Base-by-base conservation (phyloP, 73 alveolate species). In the Paramecium sexaurelia region DNA sequence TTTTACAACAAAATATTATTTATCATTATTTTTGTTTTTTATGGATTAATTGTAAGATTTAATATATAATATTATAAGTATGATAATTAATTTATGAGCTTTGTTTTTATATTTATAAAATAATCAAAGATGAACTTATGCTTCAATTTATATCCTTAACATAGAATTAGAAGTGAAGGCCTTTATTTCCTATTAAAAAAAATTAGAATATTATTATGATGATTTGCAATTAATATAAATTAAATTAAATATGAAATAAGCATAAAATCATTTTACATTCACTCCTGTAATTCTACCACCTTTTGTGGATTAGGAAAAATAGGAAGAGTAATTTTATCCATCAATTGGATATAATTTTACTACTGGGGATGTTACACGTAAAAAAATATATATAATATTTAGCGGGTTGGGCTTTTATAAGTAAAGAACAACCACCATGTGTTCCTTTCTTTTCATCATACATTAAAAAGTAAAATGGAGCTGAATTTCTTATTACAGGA, bases 251-350 rank as follows among this genome's bases (percentile, higher is more conserved):
- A 73, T 73, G 87, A 39, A 32, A 66, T 66, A 73, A 20, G 27
- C 32, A 73, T 27, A 73, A 20, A 36, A 22, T 73, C 40, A 73
- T 33, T 73, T 73, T 36, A 15, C 87, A 36, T 73, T 73, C 26
- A 73, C 57, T 2, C n/a, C 57, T 27, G 36, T 73, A 17, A 73
- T 73, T 19, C 29, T 33, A 10, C 87, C 87, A 11, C 87, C 87
- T 27, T 73, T 73, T 73, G 87, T 73, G 6, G 57, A 39, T 36
- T 33, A 73, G 37, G 56, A 73, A 27, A 39, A 73, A 36, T 36
- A 27, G 35, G 87, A 73, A 73, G 87, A 73, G 10, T 6, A 27
- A 73, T 73, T 73, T 73, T 73, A 73, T 36, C 57, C 87, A 36
- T 39, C 33, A 73, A 73, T 39, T 1, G 55, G 66, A 73, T 73